A percentile compares a stretch with the other conserved stretches of the same genome.
These are phyloP conservation scores for Nepenthes mirabilis DNA, from an alignment of 148 eudicot genomes.

Conservation along the genomic window DNA sequence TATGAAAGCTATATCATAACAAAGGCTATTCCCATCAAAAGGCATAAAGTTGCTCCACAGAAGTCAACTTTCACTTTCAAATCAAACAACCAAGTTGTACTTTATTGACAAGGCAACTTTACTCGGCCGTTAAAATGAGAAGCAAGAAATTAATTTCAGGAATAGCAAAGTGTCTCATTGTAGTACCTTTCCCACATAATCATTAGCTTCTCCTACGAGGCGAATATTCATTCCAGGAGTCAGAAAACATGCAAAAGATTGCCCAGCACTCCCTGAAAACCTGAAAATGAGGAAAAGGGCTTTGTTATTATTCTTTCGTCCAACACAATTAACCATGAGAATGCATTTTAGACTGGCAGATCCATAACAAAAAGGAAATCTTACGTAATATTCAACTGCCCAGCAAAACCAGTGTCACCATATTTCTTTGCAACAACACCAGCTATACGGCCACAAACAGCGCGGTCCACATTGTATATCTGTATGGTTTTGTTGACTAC, in stretches of 20 bases:
- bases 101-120: no score
- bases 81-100: no score
- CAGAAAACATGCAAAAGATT: conserved; percentile 86
- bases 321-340: background rate
- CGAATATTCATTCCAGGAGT: conserved; percentile 97
- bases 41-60: no score
- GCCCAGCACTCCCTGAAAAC: conserved; percentile 94
- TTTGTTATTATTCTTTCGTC: background rate
- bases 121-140: background rate
- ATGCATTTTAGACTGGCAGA: background rate
- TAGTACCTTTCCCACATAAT: conserved; percentile 91
- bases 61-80: no score
- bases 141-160: background rate
- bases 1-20: no score
- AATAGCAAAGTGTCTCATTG: background rate
- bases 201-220: conserved; percentile 95
- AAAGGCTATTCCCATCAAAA: no score
- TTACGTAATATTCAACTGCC: conserved; percentile 92
- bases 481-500: conserved; percentile 52
- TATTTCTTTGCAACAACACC: conserved; percentile 94
- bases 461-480: conserved; percentile 88
- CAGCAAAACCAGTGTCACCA: conserved; percentile 99
- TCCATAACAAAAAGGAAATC: conserved; percentile 6
- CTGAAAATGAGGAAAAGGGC: conserved; percentile 24
- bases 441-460: conserved; percentile 95